Evolutionary conservation across 139 green algal species (phyloP).

Genomic region (Chlamydomonas schloesseri): DNA sequence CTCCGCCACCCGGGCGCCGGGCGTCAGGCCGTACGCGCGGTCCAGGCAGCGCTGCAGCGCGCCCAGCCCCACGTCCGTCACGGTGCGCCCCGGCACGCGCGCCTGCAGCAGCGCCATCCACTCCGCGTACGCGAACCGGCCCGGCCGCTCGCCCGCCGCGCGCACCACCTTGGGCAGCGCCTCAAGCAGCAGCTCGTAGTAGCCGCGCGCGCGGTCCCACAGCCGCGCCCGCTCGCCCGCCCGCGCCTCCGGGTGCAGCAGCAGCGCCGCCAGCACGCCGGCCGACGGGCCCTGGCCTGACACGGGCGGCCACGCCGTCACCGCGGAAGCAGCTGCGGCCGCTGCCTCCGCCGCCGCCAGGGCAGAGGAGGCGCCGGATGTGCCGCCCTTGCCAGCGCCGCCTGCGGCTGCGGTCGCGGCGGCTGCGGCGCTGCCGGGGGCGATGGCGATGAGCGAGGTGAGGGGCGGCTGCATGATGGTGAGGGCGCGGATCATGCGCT

Average conservation of each 20-base stretch:
- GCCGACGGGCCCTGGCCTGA: neutral
- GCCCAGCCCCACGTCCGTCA: slow-evolving; percentile 19
- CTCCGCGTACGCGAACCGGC: slow-evolving; percentile 65
- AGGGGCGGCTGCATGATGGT: slow-evolving; percentile 69
- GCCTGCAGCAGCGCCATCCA: slow-evolving; percentile 75
- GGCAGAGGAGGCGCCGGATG: neutral
- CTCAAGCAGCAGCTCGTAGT: slow-evolving; percentile 66
- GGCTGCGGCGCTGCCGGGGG: neutral
- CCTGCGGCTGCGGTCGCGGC: neutral
- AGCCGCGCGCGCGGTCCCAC: slow-evolving; percentile 42
- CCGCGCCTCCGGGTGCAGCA: slow-evolving; percentile 3
- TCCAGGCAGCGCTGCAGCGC: slow-evolving; percentile 28
- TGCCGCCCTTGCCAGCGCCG: neutral
- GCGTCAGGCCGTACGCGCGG: slow-evolving; percentile 24
- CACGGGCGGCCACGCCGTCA: neutral
- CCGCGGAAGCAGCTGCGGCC: neutral
- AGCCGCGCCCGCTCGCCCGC: neutral
- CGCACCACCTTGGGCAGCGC: slow-evolving; percentile 65
- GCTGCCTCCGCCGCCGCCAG: neutral
- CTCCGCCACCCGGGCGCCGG: slow-evolving; percentile 25
- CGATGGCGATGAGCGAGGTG: slow-evolving; percentile 28
- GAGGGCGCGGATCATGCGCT: slow-evolving; percentile 71
- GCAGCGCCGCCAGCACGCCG: neutral
- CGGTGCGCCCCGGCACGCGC: slow-evolving; percentile 28
- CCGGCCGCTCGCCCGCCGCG: slow-evolving; percentile 59